Base-by-base conservation (phyloP, 768 basidiomycete species). In the Phlebiopsis flavidoalba region DNA sequence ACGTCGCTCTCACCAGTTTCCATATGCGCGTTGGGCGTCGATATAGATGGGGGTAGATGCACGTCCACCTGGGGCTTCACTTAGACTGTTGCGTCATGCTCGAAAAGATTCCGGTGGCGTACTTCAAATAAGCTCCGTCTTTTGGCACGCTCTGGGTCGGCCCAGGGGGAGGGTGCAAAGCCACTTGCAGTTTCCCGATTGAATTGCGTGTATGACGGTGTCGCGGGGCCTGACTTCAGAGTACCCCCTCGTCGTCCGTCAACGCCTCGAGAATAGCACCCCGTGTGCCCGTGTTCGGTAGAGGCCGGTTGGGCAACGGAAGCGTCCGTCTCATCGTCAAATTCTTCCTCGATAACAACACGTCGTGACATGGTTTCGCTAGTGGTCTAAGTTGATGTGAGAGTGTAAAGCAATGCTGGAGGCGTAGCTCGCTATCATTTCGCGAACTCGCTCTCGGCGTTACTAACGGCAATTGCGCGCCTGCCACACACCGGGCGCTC, bases 21-120 rank as follows among this genome's bases (percentile, higher is more conserved):
- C 85, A 72, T 92, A 91, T 0, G 95, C 86, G 1, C 88, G 88
- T 72, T 98, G 97, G 37, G 95, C 95, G 74, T 98, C 96, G 59
- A 98, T 84, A 74, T 98, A 98, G 69, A 98, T 90, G 5, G 96
- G n/a, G 96, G 72, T 98, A 99, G 69, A 98, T 85, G 67, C 91
- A 92, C 49, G 93, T 88, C 95, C 95, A 97, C 67, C 95, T 97
- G 57, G 21, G 17, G 61, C 48, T 33, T 56, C 35, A 57, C 54
- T 58, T 64, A 60, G 60, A 53, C 35, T 45, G 36, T 2, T 15
- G 2, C 36, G 37, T 14, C 21, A 21, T 19, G n/a, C 11, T 24
- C 36, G 24, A 17, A 24, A 6, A 12, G 54, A 26, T 37, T 6
- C 24, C 65, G 26, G 53, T 26, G 57, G n/a, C 64, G 69, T 69